Conservation (phyloP, 1,284 basidiomycete genomes). For the Tremellales sp. region DNA sequence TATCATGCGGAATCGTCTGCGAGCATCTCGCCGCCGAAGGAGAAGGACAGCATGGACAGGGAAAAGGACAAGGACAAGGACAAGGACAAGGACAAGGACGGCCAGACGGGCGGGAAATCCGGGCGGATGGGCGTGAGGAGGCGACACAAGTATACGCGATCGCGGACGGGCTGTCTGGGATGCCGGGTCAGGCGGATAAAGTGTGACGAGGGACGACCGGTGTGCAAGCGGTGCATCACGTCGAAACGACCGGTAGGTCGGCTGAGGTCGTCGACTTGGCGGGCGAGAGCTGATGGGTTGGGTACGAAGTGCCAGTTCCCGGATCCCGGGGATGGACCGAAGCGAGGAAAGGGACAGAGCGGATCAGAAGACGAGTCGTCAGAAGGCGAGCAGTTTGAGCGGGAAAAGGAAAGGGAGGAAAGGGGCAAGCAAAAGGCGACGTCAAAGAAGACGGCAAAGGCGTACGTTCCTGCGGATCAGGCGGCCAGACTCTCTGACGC, state of each 20-base stretch:
- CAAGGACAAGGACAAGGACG: neutral
- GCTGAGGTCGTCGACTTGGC: too few species aligned
- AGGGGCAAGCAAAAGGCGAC: conserved; percentile 1
- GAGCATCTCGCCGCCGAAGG: too few species aligned
- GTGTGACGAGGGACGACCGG: conserved; percentile 43
- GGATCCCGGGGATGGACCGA: conserved; percentile 17
- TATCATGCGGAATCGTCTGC: too few species aligned
- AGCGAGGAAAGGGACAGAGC: conserved; percentile 9
- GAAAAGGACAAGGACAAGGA: neutral
- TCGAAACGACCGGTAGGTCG: conserved; percentile 36
- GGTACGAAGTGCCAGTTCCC: conserved; percentile 32
- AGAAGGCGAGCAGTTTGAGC: neutral
- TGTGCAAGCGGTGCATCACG: conserved; percentile 42
- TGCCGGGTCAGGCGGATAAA: conserved; percentile 44
- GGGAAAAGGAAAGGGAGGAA: conserved; percentile 7
- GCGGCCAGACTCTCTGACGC: neutral
- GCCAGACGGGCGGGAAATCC: conserved; percentile 3
- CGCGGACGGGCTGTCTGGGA: conserved; percentile 43
- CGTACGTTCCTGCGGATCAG: neutral
- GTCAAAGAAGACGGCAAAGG: neutral
- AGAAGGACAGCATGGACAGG: neutral
- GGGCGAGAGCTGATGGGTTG: neutral
- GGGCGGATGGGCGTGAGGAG: conserved; percentile 34
- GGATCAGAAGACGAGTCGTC: neutral
- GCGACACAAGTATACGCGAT: conserved; percentile 42